Conservation (phyloP, 169 alveolate species). For the Eimeria maxima region DNA sequence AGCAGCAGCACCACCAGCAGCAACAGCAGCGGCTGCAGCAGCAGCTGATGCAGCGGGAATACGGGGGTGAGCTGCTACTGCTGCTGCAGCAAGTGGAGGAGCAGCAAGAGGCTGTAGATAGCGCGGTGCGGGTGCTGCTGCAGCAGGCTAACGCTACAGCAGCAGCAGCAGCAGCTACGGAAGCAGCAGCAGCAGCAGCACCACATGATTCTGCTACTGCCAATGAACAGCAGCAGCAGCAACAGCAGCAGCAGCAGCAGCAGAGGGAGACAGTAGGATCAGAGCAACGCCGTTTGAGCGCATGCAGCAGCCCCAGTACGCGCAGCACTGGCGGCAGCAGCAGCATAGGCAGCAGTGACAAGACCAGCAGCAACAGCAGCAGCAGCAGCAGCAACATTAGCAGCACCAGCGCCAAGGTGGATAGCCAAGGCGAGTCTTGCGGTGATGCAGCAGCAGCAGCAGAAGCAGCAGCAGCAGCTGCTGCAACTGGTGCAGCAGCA, state of each 20-base stretch:
- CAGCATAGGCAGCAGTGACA: constrained; percentile 19
- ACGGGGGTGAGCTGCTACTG: not conserved
- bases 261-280: not conserved
- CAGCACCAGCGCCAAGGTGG: not conserved
- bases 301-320: constrained; percentile 61
- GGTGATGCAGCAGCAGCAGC: constrained; percentile 21
- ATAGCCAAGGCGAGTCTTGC: not conserved
- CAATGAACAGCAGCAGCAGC: not conserved
- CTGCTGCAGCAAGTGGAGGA: constrained; percentile 51
- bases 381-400: constrained; percentile 8
- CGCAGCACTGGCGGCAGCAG: constrained; percentile 50
- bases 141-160: not conserved
- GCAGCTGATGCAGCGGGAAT: constrained; percentile 44
- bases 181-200: not conserved
- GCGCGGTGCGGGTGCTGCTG: constrained; percentile 1
- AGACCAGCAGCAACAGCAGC: constrained; percentile 19
- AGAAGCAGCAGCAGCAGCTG: not conserved
- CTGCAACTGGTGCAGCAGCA: not conserved
- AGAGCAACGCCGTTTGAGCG: not conserved
- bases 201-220: not conserved
- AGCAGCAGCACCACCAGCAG: not conserved
- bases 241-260: constrained; percentile 48
- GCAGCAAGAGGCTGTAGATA: constrained; percentile 38
- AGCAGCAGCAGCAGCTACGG: not conserved
- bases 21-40: constrained; percentile 37